Conservation (phyloP, 139 green algal species). For the Closterium sp. region DNA sequence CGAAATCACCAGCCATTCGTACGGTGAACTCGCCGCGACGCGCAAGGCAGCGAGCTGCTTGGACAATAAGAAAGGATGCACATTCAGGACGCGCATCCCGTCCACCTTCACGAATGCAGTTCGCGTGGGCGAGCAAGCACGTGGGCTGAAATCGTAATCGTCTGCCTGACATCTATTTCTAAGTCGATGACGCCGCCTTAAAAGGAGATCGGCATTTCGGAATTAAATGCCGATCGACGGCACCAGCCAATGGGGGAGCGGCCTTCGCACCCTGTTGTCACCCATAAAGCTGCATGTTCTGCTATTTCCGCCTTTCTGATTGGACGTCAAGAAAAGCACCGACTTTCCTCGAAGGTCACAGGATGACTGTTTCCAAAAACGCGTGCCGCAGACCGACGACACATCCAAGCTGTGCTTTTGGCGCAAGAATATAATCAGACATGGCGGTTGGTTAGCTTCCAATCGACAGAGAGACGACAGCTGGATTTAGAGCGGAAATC, state of each 20-base stretch:
- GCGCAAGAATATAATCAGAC: background rate
- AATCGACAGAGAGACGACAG: background rate
- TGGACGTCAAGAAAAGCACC: background rate
- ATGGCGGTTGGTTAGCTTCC: background rate
- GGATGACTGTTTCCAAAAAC: background rate
- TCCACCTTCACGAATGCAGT: no score
- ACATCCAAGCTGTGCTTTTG: background rate
- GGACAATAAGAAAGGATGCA: no score
- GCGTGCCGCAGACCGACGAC: background rate
- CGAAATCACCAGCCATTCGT: background rate
- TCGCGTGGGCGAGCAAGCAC: no score
- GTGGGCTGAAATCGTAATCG: background rate
- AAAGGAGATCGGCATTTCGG: background rate
- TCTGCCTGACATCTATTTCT: background rate
- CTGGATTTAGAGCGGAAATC: background rate
- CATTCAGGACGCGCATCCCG: no score
- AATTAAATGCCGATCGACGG: background rate
- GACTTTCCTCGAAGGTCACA: background rate
- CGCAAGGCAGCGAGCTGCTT: no score
- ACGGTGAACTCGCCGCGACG: no score
- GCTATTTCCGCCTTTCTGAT: no score
- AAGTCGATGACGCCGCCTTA: background rate
- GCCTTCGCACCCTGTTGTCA: no score
- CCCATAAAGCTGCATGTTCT: no score
- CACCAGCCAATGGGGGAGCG: background rate